Evolutionary conservation across 1,139 yeast genomes (phyloP).

Genomic region (Taiozyma sp.): DNA sequence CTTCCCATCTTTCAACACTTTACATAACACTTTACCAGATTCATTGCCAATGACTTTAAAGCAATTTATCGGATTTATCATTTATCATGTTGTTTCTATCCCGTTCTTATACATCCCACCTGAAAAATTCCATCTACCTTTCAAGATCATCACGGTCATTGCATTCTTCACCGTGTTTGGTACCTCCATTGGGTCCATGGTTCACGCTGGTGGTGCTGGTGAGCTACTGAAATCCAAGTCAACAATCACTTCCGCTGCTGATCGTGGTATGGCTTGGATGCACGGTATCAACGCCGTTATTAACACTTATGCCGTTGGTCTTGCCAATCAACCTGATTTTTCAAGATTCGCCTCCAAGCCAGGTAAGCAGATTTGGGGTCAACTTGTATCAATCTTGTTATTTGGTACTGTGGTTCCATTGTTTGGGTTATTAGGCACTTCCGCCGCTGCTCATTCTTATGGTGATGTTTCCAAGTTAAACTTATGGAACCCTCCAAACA

Average conservation of each 20-base stretch:
- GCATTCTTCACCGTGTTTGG: conserved; percentile 30
- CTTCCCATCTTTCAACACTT: conserved; percentile 23
- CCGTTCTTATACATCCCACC: conserved; percentile 26
- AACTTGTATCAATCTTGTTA: conserved; percentile 25
- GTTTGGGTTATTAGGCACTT: conserved; percentile 35
- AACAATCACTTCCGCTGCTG: conserved; percentile 24
- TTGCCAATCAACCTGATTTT: conserved; percentile 37
- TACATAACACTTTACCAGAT: conserved; percentile 27
- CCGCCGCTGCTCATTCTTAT: conserved; percentile 35
- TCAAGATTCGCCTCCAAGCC: conserved; percentile 35
- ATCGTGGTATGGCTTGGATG: conserved; percentile 28
- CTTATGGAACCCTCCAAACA: conserved; percentile 36
- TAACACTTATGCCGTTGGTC: conserved; percentile 29
- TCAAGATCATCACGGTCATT: conserved; percentile 23
- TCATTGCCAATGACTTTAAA: conserved; percentile 26
- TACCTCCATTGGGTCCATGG: conserved; percentile 28
- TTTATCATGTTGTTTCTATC: conserved; percentile 26
- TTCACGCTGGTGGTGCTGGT: conserved; percentile 27
- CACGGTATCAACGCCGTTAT: conserved; percentile 29
- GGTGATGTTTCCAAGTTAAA: conserved; percentile 28
- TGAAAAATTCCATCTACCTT: conserved; percentile 20
- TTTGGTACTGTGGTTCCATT: conserved; percentile 36
- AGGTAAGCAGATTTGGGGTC: conserved; percentile 27
- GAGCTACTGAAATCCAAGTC: conserved; percentile 18
- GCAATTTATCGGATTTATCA: conserved; percentile 26